Evolutionary conservation across 345 rosid genomes (phyloP), one percentile per base, ranked within the genome.

Genomic region (Sonneratia caseolaris): DNA sequence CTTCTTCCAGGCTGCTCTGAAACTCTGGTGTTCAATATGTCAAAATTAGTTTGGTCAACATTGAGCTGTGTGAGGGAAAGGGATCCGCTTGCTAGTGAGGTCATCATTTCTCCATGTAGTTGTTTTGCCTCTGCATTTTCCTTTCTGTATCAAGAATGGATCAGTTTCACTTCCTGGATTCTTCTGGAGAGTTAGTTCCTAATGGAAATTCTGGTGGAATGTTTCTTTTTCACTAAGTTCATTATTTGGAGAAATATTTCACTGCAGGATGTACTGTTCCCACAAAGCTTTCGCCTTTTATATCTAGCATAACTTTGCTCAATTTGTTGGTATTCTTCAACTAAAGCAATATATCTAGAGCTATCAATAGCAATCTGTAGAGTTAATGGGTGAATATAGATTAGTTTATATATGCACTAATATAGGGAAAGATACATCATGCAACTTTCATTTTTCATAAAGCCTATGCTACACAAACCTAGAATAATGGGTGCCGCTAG

Each of bases 31-130:
- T 84, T 95, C 73, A 84, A 88, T 70, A 90, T 95, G 98, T 79
- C 96, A 40, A 95, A 92, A 86, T 84, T 95, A 42, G 88, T 81
- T 42, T 92, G 97, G 97, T 85, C 97, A 43, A 76, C 82, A 70
- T 78, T 87, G 83, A 76, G 90, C 51, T 79, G 79, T 73, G 91
- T 89, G 74, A 87, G 79, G 83, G 86, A 85, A 79, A 88, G 99
- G 77, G 90, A 92, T 85, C 92, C 98, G 5, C 97, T 95, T 70
- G 99, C 98, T 72, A 95, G 99, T 47, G 99, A 95, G 99, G 99
- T 95, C 35, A 73, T 68, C 78, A 71, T 71, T 76, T 49, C 37
- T 62, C 38, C 27, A 10, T 27, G 32, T 72, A 53, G 16, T 71
- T 14, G 10, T 18, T 45, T 24, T 40, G 37, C 70, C 53, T 1